Base-by-base conservation (phyloP, 2,329 filamentous ascomycete genomes). In the Diaporthe velutina region DNA sequence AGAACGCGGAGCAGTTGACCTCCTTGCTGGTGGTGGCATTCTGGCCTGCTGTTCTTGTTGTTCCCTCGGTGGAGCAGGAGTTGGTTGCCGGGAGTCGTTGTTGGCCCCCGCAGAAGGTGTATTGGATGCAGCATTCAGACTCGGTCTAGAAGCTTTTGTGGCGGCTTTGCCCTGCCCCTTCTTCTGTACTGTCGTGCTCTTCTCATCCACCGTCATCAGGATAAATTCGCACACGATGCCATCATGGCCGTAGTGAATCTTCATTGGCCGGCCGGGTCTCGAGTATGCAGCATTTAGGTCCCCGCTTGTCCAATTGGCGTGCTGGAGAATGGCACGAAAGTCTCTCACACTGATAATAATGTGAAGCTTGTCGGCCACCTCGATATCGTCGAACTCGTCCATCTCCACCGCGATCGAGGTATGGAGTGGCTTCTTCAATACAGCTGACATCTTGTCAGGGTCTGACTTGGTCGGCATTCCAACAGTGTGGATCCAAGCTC, bases 331-430 rank as follows among this genome's bases (percentile, higher is more conserved):
- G 45, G 94, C 92, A 68, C 94, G 92, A 82, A 96, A 96, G 82
- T 96, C 94, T 79, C 95, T 95, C 80, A 96, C 93, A 78, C 92
- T 94, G 80, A 96, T 93, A 74, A 95, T 90, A 79, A 95, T 94
- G 80, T 95, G 94, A 73, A 95, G 88, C 68, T 93, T 92, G 75
- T 94, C 91, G 80, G 95, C 92, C 40, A 95, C 91, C 30, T 90
- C 87, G 76, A 96, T 94, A 70, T 93, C 89, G 74, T 94, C 92
- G 79, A 96, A 96, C 78, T 96, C 94, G 73, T 93, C 90, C 40
- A 90, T 91, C 80, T 95, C 93, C 19, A 96, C 89, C 1, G 93
- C 90, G 76, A 96, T 94, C 40, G 93, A 94, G 13, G 94, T 96
- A 78, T 95, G 93, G 1, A 96, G 86, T 8, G 94, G 94, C 80